Evolutionary conservation across 2,329 filamentous ascomycete genomes (phyloP), one percentile per base, ranked within the genome.

Genomic region (Trichoderma gracile): DNA sequence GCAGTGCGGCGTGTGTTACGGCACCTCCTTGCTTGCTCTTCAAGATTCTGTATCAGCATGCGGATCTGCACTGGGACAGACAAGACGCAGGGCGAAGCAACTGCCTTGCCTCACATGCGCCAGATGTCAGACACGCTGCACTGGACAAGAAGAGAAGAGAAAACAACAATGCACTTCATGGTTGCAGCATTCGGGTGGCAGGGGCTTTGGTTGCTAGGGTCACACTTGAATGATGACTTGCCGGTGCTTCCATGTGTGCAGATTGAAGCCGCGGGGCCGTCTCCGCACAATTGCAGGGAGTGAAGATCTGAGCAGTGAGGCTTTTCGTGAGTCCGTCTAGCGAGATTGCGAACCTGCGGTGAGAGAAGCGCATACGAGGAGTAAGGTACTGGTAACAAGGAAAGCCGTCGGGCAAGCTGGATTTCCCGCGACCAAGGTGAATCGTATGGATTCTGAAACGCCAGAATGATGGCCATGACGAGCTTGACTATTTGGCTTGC

Each of bases 261-360:
- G 33, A 15, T 53, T 45, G 25, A 49, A 53, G 40, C 47, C 58
- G 58, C 47, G 58, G 47, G 47, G 58, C 47, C 47, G 47, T 61
- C 58, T 61, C 58, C 58, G 58, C 58, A 45, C 9, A 60, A 27
- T 15, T n/a, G 38, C 58, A 61, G 49, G 47, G 58, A 61, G 56
- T 21, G 33, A 38, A 49, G 47, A 61, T 61, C 47, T 61, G 6
- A 23, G 47, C 58, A 61, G 58, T 12, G 40, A 43, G 42, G 42
- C 42, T 23, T 25, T 25, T 12, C 38, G 25, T 49, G 56, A 61
- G 40, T 47, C 23, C 58, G 52, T 52, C 47, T 61, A 53, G 47
- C 46, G 58, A 61, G 15, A 61, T 61, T 61, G n/a, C 58, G 30
- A 15, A 23, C 15, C 15, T 61, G 49, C 58, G 47, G 46, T 61